Conservation (phyloP, 176 grass and related monocot genomes). For the Juncus effusus region DNA sequence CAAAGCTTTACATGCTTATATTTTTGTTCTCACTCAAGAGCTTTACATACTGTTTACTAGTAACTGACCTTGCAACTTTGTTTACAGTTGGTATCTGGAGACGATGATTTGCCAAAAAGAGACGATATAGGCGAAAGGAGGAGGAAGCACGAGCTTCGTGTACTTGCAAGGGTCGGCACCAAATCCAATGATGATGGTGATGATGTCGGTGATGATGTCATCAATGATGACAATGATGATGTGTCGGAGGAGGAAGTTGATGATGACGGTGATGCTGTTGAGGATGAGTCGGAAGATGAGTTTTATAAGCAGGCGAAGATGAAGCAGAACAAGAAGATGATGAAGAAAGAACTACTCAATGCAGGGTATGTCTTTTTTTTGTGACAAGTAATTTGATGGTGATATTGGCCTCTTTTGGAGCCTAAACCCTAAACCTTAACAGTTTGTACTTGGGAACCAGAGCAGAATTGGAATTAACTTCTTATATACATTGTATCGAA, state of each 20-base stretch:
- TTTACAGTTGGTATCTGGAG: slow-evolving; percentile 65
- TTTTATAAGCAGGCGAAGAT: slow-evolving; percentile 79
- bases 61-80: neutral
- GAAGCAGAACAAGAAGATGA: slow-evolving; percentile 45
- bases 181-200: slow-evolving; percentile 35
- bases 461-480: too few relatives aligned
- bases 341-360: slow-evolving; percentile 50
- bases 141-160: slow-evolving; percentile 69
- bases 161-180: slow-evolving; percentile 67
- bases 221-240: slow-evolving; percentile 24
- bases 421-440: too few relatives aligned
- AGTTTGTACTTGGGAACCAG: too few relatives aligned
- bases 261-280: slow-evolving; percentile 23
- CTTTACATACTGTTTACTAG: neutral
- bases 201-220: slow-evolving; percentile 35
- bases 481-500: too few relatives aligned
- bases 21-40: too few relatives aligned
- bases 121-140: slow-evolving; percentile 90
- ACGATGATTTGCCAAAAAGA: slow-evolving; percentile 93
- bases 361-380: slow-evolving; percentile 26
- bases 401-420: neutral
- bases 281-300: slow-evolving; percentile 57
- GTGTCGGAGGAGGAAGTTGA: slow-evolving; percentile 28
- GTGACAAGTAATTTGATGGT: neutral
- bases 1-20: too few relatives aligned